Percentiles rank a stretch among this genome's conserved stretches.
Evolutionary conservation across 768 basidiomycete genomes (phyloP).

Genomic region (Chalciporus piperatus): DNA sequence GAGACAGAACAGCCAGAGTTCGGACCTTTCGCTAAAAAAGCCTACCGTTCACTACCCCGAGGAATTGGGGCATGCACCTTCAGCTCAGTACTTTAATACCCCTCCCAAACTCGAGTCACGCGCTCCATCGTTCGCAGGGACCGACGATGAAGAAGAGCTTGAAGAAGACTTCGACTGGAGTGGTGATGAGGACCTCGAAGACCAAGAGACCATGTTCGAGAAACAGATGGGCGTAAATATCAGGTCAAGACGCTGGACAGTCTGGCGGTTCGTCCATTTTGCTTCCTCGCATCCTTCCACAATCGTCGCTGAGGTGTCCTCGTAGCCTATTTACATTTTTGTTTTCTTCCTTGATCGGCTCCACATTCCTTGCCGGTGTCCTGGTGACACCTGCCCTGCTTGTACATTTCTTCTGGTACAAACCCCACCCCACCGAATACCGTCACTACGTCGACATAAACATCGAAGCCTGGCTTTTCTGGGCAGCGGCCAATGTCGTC

Average conservation of each 20-base stretch:
- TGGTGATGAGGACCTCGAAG: slow-evolving; percentile 70
- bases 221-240: slow-evolving; percentile 53
- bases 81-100: slow-evolving; percentile 21
- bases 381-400: slow-evolving; percentile 61
- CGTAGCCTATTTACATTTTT: slow-evolving; percentile 56
- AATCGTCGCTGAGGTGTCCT: not conserved
- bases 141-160: slow-evolving; percentile 59
- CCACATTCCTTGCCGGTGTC: slow-evolving; percentile 59
- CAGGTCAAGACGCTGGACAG: slow-evolving; percentile 45
- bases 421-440: slow-evolving; percentile 51
- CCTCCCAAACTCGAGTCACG: slow-evolving; percentile 36
- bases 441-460: slow-evolving; percentile 63
- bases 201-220: slow-evolving; percentile 66
- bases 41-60: slow-evolving; percentile 56
- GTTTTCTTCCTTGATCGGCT: slow-evolving; percentile 73
- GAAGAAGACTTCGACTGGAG: slow-evolving; percentile 71
- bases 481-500: slow-evolving; percentile 74
- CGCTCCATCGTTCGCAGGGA: slow-evolving; percentile 45
- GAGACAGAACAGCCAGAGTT: slow-evolving; percentile 13
- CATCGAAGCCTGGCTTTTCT: slow-evolving; percentile 76
- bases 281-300: not conserved
- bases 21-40: slow-evolving; percentile 21
- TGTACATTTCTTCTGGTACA: slow-evolving; percentile 70
- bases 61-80: slow-evolving; percentile 30
- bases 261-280: slow-evolving; percentile 46